phyloP scores from a whole-genome alignment of 768 basidiomycete species.

The Suillus occidentalis region DNA sequence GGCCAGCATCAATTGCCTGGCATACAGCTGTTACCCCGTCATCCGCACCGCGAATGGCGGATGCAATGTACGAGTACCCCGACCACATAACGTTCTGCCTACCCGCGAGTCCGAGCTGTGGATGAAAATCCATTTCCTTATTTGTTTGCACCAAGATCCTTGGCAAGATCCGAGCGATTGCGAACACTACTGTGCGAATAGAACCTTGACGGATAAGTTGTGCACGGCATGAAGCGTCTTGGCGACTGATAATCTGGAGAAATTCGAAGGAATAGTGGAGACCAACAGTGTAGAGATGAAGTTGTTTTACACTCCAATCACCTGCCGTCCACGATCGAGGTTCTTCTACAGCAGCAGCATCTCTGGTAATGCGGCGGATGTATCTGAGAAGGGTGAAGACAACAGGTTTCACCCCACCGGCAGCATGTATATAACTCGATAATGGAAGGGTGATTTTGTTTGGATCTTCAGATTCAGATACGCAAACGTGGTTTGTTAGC shows the following conservation, averaged over 20 bases:
- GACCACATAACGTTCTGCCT: too few species aligned
- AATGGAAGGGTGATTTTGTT: neutral
- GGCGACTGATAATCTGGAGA: neutral
- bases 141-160: too few species aligned
- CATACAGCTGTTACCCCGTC: too few species aligned
- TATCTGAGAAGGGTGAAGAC: neutral
- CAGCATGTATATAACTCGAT: neutral
- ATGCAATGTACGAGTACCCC: too few species aligned
- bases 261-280: neutral
- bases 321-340: neutral
- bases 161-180: too few species aligned
- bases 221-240: neutral
- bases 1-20: too few species aligned
- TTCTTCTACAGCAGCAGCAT: neutral
- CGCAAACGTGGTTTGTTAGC: neutral
- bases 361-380: neutral
- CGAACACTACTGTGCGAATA: too few species aligned
- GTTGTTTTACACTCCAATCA: neutral
- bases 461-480: slow-evolving; percentile 1
- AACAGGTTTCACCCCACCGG: neutral
- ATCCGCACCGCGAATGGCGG: too few species aligned
- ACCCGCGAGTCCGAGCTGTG: too few species aligned
- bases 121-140: too few species aligned
- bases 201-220: too few species aligned
- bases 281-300: neutral